Evolutionary conservation across 768 basidiomycete genomes (phyloP).

Genomic region (Pholiota molesta): DNA sequence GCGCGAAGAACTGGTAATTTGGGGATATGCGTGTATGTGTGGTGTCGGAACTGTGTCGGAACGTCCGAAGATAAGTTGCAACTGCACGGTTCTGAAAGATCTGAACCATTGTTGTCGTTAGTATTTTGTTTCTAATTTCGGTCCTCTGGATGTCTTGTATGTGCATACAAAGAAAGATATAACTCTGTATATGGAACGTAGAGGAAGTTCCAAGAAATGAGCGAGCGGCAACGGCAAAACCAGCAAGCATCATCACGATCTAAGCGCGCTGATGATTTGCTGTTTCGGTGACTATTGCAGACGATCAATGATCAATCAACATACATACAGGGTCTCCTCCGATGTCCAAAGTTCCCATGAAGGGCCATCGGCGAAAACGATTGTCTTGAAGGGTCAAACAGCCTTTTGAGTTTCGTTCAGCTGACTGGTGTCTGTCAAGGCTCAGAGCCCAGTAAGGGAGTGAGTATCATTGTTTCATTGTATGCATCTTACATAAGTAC

Average conservation of each 20-base stretch:
- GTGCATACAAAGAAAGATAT: not conserved
- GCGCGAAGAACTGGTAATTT: not conserved
- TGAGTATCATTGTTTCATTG: no score
- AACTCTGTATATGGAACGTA: not conserved
- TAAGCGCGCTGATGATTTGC: conserved; percentile 3
- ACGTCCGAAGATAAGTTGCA: not conserved
- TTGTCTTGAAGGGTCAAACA: conserved; percentile 9
- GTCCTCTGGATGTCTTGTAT: not conserved
- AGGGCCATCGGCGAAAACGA: conserved; percentile 2
- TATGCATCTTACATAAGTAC: no score
- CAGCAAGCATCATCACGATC: not conserved
- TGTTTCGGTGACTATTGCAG: not conserved
- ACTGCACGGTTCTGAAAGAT: not conserved
- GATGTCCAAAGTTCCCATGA: not conserved
- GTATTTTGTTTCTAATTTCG: not conserved
- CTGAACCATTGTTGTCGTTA: not conserved
- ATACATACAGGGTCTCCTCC: not conserved
- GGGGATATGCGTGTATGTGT: not conserved
- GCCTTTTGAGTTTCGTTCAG: conserved; percentile 14
- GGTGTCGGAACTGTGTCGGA: not conserved
- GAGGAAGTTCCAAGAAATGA: not conserved
- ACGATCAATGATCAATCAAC: not conserved
- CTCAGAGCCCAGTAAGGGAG: no score
- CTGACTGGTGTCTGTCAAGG: not conserved
- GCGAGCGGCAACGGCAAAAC: not conserved